Evolutionary conservation across 2,329 filamentous ascomycete genomes (phyloP), one percentile per base, ranked within the genome.

Genomic region (Curvularia hawaiiensis): DNA sequence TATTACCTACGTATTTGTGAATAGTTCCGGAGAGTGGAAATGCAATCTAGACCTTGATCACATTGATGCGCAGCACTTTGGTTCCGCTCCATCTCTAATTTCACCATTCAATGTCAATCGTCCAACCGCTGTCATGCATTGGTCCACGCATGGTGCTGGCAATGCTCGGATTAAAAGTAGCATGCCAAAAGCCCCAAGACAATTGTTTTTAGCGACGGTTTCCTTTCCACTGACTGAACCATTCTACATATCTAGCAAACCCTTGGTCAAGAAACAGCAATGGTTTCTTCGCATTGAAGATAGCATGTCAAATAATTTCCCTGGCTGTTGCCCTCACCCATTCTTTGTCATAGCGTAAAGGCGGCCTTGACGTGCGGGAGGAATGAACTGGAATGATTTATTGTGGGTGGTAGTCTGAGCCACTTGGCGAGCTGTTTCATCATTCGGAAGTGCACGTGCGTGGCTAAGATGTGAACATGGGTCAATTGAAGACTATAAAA

Each of bases 1-100:
- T 76, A 75, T 72, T 71, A 74, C 69, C 71, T 58, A 73, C 66
- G 66, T 71, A 70, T 71, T 72, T 75, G 73, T 75, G 73, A 75
- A 75, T 75, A 75, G 70, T 70, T 67, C 63, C 68, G 41, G 51
- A 56, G 63, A 66, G 65, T 68, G 56, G 64, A 63, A 74, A 72
- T 75, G 69, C 69, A 69, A 57, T 58, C 58, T 62, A 62, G 60
- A 62, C 50, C 43, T 39, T 61, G 52, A 59, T 50, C 41, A 59
- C 33, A 50, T 33, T 18, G 10, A 31, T 46, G 6, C 14, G 16
- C 26, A 18, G n/a, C 11, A 31, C 9, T 14, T 20, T n/a, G 26
- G 9, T 18, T 46, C 16, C n/a, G n/a, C 11, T 46, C 9, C 28
- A 11, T 9, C 8, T n/a, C 11, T 20, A 6, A 22, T 16, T 24